These are phyloP conservation scores for Penicillium psychrofluorescens DNA, from an alignment of 495 filamentous ascomycete species.

Conservation along the genomic window DNA sequence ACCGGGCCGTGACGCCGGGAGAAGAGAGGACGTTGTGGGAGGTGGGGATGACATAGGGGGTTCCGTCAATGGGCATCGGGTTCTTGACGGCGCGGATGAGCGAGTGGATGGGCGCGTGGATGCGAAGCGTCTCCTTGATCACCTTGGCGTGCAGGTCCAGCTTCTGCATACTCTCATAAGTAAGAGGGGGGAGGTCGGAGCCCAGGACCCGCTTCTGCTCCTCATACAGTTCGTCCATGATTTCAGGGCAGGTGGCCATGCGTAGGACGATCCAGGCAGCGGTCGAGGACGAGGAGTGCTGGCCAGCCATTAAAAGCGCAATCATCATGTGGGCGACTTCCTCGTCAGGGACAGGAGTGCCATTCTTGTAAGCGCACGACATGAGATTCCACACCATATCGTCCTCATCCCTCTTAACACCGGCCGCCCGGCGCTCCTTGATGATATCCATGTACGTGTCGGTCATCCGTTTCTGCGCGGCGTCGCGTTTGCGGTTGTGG, in stretches of 20 bases:
- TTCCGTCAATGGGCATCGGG: conserved; percentile 44
- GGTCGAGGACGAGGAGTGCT: conserved; percentile 56
- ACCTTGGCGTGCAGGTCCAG: conserved; percentile 50
- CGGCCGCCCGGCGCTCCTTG: conserved; percentile 39
- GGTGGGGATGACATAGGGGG: conserved; percentile 39
- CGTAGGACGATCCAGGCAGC: conserved; percentile 54
- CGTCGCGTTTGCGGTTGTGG: conserved; percentile 53
- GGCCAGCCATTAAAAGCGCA: conserved; percentile 58
- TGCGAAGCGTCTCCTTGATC: conserved; percentile 55
- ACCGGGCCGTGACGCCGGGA: conserved; percentile 40
- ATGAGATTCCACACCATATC: conserved; percentile 68
- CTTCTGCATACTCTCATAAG: conserved; percentile 45
- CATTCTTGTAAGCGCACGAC: conserved; percentile 56
- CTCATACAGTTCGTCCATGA: conserved; percentile 50
- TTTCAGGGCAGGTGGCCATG: conserved; percentile 47
- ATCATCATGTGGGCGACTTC: conserved; percentile 66
- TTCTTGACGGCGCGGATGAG: conserved; percentile 57
- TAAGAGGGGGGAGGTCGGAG: conserved; percentile 42
- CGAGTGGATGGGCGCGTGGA: conserved; percentile 59
- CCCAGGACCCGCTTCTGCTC: conserved; percentile 49
- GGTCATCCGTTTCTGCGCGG: conserved; percentile 50
- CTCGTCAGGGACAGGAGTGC: conserved; percentile 50
- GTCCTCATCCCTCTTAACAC: conserved; percentile 44
- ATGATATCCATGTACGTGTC: conserved; percentile 56
- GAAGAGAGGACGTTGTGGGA: conserved; percentile 42